phyloP scores from a whole-genome alignment of 2,329 filamentous ascomycete species.

The Chaetomiaceae sp. region DNA sequence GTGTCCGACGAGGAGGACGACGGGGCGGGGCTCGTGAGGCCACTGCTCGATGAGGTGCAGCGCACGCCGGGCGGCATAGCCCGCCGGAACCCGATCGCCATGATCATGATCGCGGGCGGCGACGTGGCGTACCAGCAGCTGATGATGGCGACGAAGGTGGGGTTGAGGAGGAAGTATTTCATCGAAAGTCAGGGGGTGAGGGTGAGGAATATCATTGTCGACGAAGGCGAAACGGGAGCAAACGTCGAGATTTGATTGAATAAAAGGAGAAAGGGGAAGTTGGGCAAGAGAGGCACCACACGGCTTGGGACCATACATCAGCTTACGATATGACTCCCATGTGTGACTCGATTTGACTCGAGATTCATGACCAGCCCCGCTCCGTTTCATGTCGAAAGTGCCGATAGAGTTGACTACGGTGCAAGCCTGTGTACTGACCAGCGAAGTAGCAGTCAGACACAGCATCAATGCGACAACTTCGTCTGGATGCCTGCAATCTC shows the following conservation, averaged over 20 bases:
- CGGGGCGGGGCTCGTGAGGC: slow-evolving; percentile 41
- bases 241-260: not conserved
- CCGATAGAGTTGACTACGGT: too few relatives aligned
- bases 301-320: too few relatives aligned
- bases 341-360: too few relatives aligned
- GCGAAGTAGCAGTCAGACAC: too few relatives aligned
- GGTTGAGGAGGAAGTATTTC: slow-evolving; percentile 71
- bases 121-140: slow-evolving; percentile 61
- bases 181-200: slow-evolving; percentile 75
- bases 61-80: slow-evolving; percentile 63
- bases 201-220: slow-evolving; percentile 73
- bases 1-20: slow-evolving; percentile 51
- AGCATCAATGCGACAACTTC: too few relatives aligned
- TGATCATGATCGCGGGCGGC: slow-evolving; percentile 78
- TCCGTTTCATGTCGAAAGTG: too few relatives aligned
- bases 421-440: too few relatives aligned
- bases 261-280: not conserved
- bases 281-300: not conserved
- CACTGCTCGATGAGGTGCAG: slow-evolving; percentile 72
- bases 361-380: too few relatives aligned
- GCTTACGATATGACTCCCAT: too few relatives aligned
- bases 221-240: slow-evolving; percentile 29
- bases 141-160: slow-evolving; percentile 59
- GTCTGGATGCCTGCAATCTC: too few relatives aligned
- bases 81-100: slow-evolving; percentile 67